Conservation (phyloP, 345 rosid species). For the Toxicodendron radicans region DNA sequence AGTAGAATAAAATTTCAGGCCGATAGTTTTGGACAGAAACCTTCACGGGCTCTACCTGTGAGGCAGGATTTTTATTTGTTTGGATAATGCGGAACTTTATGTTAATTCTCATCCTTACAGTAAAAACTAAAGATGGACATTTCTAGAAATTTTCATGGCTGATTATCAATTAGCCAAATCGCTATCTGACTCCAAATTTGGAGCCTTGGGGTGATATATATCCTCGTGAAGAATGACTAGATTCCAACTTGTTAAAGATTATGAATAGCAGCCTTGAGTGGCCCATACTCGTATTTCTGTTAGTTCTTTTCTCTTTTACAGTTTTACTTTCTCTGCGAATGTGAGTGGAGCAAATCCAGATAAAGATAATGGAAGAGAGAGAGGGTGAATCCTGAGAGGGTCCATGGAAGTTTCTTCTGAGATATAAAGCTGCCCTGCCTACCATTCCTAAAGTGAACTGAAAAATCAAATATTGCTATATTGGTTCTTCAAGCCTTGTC, state of each 20-base stretch:
- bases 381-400: background rate
- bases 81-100: background rate
- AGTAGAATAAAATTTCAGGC: background rate
- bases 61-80: background rate
- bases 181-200: background rate
- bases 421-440: background rate
- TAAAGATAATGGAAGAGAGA: background rate
- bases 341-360: background rate
- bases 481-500: constrained; percentile 16
- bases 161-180: background rate
- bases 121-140: too few species aligned
- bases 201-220: background rate
- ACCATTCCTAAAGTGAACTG: constrained; percentile 1
- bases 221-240: background rate
- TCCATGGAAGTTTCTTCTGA: constrained; percentile 8
- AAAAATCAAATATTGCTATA: background rate
- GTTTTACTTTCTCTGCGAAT: background rate
- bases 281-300: background rate
- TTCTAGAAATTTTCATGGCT: background rate
- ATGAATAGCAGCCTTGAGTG: background rate
- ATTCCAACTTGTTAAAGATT: constrained; percentile 6
- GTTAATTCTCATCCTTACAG: background rate
- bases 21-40: background rate
- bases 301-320: background rate
- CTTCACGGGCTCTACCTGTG: background rate